Base-by-base conservation (phyloP, 2,329 filamentous ascomycete species). In the Hymenoscyphus scutula region DNA sequence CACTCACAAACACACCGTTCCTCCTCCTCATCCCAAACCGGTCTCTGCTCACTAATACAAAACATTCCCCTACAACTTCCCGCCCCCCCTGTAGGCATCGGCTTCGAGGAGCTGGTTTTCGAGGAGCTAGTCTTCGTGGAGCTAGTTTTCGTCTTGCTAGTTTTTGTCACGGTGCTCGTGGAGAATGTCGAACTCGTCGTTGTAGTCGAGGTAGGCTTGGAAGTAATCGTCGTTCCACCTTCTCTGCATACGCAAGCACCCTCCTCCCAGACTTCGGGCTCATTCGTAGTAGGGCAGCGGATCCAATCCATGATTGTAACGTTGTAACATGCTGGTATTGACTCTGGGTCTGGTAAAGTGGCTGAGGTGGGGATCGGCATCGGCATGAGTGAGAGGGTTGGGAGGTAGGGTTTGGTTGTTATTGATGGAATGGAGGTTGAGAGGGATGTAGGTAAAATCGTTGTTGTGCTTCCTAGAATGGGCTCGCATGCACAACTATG, bases 241-340 rank as follows among this genome's bases (percentile, higher is more conserved):
- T 64, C 65, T 59, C 61, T 37, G 58, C 37, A 51, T 60, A 67
- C 15, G 25, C 55, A 56, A 56, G 8, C 55, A 27, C 13, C 10
- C 11, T 23, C 23, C 8, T 34, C 55, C 55, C 55, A 56, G 5
- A 34, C 32, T n/a, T 30, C 27, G 3, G 30, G 29, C 38, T 56
- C 29, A 17, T 34, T 34, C 2, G 55, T 30, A 8, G 1, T 19
- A 34, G 29, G 29, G 27, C 55, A 56, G 3, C 23, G 17, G 6
- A 56, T 34, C 55, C 55, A 56, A 25, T 34, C 29, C 29, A 34
- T 56, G 1, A 34, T 8, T 2, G 38, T 59, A 6, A 59, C 15
- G 15, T 59, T 59, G 25, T 23, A 59, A 5, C 56, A 59, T 15
- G 56, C 56, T 23, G 56, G 56, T 19, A 59, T 29, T 1, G 56